Evolutionary conservation across 2,329 filamentous ascomycete genomes (phyloP).

Genomic region (Fusarium sp.): DNA sequence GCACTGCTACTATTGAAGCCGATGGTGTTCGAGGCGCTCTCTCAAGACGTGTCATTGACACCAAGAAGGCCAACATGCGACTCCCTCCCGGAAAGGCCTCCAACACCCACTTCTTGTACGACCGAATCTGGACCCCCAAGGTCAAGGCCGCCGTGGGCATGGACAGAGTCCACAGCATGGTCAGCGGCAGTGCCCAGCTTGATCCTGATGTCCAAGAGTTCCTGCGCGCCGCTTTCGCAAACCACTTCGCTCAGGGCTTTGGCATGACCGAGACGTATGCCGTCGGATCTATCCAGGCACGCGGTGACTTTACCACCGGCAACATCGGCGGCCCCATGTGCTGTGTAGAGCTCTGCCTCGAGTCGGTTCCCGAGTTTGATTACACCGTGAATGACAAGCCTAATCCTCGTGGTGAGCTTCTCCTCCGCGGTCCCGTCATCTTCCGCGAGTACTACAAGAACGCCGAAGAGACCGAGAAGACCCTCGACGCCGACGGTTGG

Average conservation of each 20-base stretch:
- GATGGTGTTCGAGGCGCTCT: constrained; percentile 83
- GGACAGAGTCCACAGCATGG: constrained; percentile 75
- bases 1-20: constrained; percentile 79
- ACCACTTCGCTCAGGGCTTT: constrained; percentile 86
- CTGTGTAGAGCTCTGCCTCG: constrained; percentile 78
- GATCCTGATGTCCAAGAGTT: constrained; percentile 91
- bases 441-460: constrained; percentile 94
- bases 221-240: constrained; percentile 83
- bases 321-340: constrained; percentile 82
- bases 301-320: constrained; percentile 77
- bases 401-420: constrained; percentile 86
- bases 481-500: constrained; percentile 89
- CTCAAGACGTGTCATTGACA: constrained; percentile 79
- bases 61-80: constrained; percentile 83
- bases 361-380: constrained; percentile 93
- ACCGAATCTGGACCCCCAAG: constrained; percentile 91
- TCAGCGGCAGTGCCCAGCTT: constrained; percentile 90
- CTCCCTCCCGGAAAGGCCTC: constrained; percentile 77
- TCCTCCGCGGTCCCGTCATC: constrained; percentile 81
- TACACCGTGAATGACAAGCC: constrained; percentile 91
- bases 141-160: constrained; percentile 85
- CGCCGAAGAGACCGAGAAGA: constrained; percentile 83
- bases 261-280: constrained; percentile 96
- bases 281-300: constrained; percentile 73
- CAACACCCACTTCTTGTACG: constrained; percentile 81